These are phyloP conservation scores for Cytospora leucostoma DNA, from an alignment of 2,329 filamentous ascomycete species.

Conservation along the genomic window DNA sequence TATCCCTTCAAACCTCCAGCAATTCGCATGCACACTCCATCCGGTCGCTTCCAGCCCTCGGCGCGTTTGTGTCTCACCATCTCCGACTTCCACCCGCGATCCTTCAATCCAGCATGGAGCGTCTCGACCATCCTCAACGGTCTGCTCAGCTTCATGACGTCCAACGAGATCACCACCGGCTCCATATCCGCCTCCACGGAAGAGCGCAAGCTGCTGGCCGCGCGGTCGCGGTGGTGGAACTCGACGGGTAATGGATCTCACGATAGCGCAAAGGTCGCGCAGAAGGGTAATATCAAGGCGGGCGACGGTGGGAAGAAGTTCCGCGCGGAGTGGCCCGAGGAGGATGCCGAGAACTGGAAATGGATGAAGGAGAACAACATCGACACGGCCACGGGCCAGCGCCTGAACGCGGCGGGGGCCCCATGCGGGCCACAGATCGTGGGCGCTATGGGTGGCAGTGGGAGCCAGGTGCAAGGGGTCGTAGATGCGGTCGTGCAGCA, in stretches of 20 bases:
- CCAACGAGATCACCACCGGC: constrained; percentile 97
- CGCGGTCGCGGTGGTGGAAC: constrained; percentile 92
- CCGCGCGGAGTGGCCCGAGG: constrained; percentile 81
- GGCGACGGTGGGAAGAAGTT: constrained; percentile 95
- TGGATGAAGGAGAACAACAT: constrained; percentile 87
- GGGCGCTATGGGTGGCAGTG: constrained; percentile 63
- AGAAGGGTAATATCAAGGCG: constrained; percentile 81
- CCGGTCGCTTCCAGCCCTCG: constrained; percentile 90
- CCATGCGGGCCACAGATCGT: constrained; percentile 51
- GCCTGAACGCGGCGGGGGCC: constrained; percentile 52
- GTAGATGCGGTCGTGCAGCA: constrained; percentile 76
- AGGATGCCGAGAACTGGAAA: constrained; percentile 85
- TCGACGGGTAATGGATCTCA: constrained; percentile 84
- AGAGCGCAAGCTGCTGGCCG: constrained; percentile 77
- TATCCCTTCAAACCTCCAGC: constrained; percentile 97
- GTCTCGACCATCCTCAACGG: constrained; percentile 95
- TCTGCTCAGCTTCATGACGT: constrained; percentile 95
- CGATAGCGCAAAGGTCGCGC: constrained; percentile 50
- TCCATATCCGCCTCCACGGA: constrained; percentile 74
- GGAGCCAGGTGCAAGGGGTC: constrained; percentile 67
- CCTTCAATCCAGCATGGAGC: constrained; percentile 98
- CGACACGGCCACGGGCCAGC: constrained; percentile 72
- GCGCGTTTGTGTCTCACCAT: constrained; percentile 93
- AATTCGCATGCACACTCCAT: constrained; percentile 98
- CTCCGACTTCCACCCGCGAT: constrained; percentile 95